These are phyloP conservation scores for Mediolabrus comicus DNA, from an alignment of 108 stramenopile genomes.

Conservation along the genomic window DNA sequence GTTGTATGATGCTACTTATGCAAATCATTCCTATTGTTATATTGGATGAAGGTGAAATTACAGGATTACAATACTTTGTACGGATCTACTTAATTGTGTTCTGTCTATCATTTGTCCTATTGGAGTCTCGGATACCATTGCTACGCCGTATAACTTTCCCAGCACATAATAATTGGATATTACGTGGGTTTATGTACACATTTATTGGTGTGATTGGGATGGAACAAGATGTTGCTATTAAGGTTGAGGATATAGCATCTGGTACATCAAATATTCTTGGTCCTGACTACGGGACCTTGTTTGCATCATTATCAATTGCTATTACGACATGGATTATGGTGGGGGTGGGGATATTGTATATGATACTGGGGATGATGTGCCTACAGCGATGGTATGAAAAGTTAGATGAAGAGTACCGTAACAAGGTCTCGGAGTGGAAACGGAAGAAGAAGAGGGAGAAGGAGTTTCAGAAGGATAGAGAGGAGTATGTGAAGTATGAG, in stretches of 20 bases:
- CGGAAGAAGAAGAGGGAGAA: slow-evolving; percentile 24
- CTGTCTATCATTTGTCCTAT: slow-evolving; percentile 58
- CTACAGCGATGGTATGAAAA: slow-evolving; percentile 37
- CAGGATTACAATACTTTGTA: slow-evolving; percentile 28
- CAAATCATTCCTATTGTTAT: slow-evolving; percentile 30
- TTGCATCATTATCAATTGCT: slow-evolving; percentile 33
- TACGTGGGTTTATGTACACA: slow-evolving; percentile 76
- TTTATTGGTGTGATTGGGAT: slow-evolving; percentile 75
- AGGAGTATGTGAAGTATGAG: slow-evolving; percentile 31
- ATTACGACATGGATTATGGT: slow-evolving; percentile 48
- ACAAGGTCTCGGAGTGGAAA: slow-evolving; percentile 42
- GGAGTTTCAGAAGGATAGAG: slow-evolving; percentile 23
- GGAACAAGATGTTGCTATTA: slow-evolving; percentile 70
- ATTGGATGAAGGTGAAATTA: slow-evolving; percentile 3
- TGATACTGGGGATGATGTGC: slow-evolving; percentile 32
- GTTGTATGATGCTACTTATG: slow-evolving; percentile 31
- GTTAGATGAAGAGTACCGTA: slow-evolving; percentile 27
- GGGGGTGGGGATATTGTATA: slow-evolving; percentile 35
- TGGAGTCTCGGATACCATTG: slow-evolving; percentile 55
- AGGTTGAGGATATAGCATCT: slow-evolving; percentile 47
- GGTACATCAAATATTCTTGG: slow-evolving; percentile 33
- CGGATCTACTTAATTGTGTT: slow-evolving; percentile 64
- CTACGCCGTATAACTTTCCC: slow-evolving; percentile 46
- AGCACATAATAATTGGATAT: slow-evolving; percentile 32
- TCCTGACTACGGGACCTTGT: slow-evolving; percentile 34